phyloP scores from a whole-genome alignment of 306 rosid species.

The Vigna hirtella region DNA sequence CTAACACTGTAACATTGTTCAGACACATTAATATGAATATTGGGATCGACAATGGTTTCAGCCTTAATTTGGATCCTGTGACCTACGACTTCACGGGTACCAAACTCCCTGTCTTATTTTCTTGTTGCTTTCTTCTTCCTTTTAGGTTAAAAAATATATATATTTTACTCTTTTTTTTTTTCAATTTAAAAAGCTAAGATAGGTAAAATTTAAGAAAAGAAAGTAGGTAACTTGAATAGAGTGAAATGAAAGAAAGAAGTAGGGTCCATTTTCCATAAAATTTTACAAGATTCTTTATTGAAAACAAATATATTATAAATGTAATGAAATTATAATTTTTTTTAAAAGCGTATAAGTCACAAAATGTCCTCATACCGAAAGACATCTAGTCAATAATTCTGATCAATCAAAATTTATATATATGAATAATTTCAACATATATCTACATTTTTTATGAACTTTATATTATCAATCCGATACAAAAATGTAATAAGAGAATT shows the following conservation, averaged over 20 bases:
- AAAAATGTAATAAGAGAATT: no score
- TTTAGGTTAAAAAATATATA: not conserved
- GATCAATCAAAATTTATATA: no score
- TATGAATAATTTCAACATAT: no score
- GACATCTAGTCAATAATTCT: no score
- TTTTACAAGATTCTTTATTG: not conserved
- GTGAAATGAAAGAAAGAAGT: not conserved
- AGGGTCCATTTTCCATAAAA: not conserved
- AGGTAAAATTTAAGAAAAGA: not conserved
- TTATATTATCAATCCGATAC: no score
- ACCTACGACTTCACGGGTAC: not conserved
- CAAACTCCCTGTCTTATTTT: conserved; percentile 14
- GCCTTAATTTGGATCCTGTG: not conserved
- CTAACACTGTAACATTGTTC: not conserved
- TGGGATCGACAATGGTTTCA: not conserved
- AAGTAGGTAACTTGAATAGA: not conserved
- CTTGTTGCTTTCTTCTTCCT: conserved; percentile 3
- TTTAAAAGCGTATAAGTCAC: no score
- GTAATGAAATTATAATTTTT: no score
- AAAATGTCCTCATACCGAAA: no score
- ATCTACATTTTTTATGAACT: no score
- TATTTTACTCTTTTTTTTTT: no score
- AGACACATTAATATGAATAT: not conserved
- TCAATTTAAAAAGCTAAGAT: not conserved
- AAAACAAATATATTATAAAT: not conserved